Percentiles rank a stretch among this genome's conserved stretches.
These are phyloP conservation scores for Batrachochytrium dendrobatidis DNA, from an alignment of 371 early-diverging fungal species.

Conservation along the genomic window DNA sequence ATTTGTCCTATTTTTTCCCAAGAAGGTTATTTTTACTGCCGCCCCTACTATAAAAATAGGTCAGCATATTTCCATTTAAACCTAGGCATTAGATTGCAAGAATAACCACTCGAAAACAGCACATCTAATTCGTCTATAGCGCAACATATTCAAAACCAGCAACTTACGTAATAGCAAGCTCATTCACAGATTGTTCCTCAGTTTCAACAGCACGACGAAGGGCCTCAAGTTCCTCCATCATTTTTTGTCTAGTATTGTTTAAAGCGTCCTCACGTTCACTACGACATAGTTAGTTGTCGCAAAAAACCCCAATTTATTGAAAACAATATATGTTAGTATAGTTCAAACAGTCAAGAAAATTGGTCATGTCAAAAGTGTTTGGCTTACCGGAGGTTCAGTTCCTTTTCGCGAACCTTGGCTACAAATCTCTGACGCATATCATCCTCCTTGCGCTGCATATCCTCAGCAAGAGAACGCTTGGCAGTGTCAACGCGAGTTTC, in stretches of 20 bases:
- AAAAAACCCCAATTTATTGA: not conserved
- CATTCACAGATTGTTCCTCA: slow-evolving; percentile 14
- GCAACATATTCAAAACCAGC: too few relatives aligned
- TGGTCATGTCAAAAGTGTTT: not conserved
- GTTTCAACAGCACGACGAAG: slow-evolving; percentile 36
- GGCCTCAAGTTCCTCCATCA: slow-evolving; percentile 54
- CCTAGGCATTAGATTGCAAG: too few relatives aligned
- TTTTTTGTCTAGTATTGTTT: slow-evolving; percentile 40
- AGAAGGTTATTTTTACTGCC: too few relatives aligned
- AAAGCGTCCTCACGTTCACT: slow-evolving; percentile 57
- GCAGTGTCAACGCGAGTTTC: slow-evolving; percentile 53
- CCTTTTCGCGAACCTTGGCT: slow-evolving; percentile 66
- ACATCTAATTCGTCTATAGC: too few relatives aligned
- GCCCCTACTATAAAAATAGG: too few relatives aligned
- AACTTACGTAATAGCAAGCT: not conserved
- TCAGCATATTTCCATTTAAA: too few relatives aligned
- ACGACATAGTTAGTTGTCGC: not conserved
- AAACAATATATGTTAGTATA: not conserved
- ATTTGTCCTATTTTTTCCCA: too few relatives aligned
- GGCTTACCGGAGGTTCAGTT: slow-evolving; percentile 44
- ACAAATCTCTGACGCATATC: slow-evolving; percentile 68
- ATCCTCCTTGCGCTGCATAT: slow-evolving; percentile 69
- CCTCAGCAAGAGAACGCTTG: slow-evolving; percentile 45
- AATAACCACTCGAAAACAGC: too few relatives aligned
- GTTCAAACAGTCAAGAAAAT: not conserved